A percentile compares a stretch with the other conserved stretches of the same genome.
Conservation (phyloP, 2,329 filamentous ascomycete species). For the Cladobotryum mycophilum region DNA sequence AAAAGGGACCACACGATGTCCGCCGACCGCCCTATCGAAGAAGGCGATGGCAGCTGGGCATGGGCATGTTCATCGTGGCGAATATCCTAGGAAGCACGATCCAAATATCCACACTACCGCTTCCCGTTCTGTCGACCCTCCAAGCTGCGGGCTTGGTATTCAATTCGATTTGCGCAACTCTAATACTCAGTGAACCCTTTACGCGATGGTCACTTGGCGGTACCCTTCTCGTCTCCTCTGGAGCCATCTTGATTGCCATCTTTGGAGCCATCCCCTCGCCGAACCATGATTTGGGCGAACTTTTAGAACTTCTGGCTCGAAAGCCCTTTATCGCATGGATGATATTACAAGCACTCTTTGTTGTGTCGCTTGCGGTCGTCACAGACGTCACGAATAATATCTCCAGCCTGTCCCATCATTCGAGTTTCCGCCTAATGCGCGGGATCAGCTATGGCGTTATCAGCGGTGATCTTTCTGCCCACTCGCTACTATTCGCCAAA, state of each 20-base stretch:
- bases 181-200: conserved; percentile 90
- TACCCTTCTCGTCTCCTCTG: conserved; percentile 78
- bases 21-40: conserved; percentile 83
- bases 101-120: conserved; percentile 90
- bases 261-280: conserved; percentile 94
- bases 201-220: conserved; percentile 89
- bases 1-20: conserved; percentile 72
- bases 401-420: conserved; percentile 50
- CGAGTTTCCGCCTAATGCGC: conserved; percentile 66
- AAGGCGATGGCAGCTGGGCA: conserved; percentile 91
- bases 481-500: conserved; percentile 89
- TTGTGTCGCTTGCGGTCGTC: conserved; percentile 59
- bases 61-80: conserved; percentile 93
- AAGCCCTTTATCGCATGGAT: conserved; percentile 85
- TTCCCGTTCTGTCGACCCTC: conserved; percentile 89
- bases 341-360: conserved; percentile 67
- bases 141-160: conserved; percentile 96
- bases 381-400: conserved; percentile 51
- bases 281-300: conserved; percentile 77
- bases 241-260: conserved; percentile 85
- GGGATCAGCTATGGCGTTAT: conserved; percentile 86
- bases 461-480: conserved; percentile 88
- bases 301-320: conserved; percentile 68
- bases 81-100: conserved; percentile 94
- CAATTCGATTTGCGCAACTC: conserved; percentile 93